phyloP scores from a whole-genome alignment of 75 land plant genomes.

The Selaginella moellendorffii region DNA sequence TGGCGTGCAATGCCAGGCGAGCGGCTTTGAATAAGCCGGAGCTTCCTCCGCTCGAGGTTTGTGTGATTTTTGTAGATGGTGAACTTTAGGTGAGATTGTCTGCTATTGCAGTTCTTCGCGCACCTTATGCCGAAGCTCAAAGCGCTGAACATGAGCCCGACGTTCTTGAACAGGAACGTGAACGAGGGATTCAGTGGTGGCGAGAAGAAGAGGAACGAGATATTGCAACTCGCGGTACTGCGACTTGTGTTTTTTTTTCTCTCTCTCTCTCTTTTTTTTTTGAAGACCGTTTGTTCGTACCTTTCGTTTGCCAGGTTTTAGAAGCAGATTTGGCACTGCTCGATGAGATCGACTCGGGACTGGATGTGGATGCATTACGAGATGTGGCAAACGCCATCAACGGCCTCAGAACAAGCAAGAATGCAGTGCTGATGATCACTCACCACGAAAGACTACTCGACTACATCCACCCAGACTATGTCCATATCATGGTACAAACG shows the following conservation, averaged over 20 bases:
- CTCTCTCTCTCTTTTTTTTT: no score
- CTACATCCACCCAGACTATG: slow-evolving; percentile 53
- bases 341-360: slow-evolving; percentile 94
- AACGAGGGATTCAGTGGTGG: slow-evolving; percentile 99
- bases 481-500: slow-evolving; percentile 93
- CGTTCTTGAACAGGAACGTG: slow-evolving; percentile 79
- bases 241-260: no score
- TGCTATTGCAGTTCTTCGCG: slow-evolving; percentile 58
- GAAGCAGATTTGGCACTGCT: slow-evolving; percentile 88
- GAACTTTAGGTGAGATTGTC: no score
- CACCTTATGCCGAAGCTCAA: slow-evolving; percentile 49
- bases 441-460: slow-evolving; percentile 76
- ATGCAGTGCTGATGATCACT: slow-evolving; percentile 87
- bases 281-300: no score
- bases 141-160: slow-evolving; percentile 72
- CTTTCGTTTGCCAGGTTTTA: slow-evolving; percentile 83
- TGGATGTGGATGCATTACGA: slow-evolving; percentile 89
- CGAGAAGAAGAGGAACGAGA: slow-evolving; percentile 93
- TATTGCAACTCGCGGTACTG: slow-evolving; percentile 78
- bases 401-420: slow-evolving; percentile 47
- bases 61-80: no score
- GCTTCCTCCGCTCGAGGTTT: slow-evolving; percentile 89
- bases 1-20: slow-evolving; percentile 86
- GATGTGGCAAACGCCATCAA: slow-evolving; percentile 85
- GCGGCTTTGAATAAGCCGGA: slow-evolving; percentile 49